Evolutionary conservation across 2,329 filamentous ascomycete genomes (phyloP).

Genomic region (Penicillium olsonii): DNA sequence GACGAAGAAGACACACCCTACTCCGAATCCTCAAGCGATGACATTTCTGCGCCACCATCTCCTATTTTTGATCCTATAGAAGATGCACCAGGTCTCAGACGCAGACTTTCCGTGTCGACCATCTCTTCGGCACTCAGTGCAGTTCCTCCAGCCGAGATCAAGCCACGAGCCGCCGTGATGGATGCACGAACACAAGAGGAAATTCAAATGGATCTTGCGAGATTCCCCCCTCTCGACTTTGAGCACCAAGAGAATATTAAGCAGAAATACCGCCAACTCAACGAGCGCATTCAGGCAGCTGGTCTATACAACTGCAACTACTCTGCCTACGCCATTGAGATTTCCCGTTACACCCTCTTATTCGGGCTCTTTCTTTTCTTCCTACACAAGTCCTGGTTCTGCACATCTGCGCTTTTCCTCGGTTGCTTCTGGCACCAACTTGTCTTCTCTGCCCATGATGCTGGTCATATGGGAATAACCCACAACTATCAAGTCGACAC

Average conservation of each 20-base stretch:
- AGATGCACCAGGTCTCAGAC: slow-evolving; percentile 31
- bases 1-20: slow-evolving; percentile 30
- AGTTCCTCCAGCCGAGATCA: slow-evolving; percentile 12
- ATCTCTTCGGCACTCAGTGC: slow-evolving; percentile 25
- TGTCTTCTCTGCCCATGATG: slow-evolving; percentile 88
- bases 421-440: slow-evolving; percentile 90
- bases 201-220: slow-evolving; percentile 70
- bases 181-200: slow-evolving; percentile 72
- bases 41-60: slow-evolving; percentile 56
- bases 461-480: slow-evolving; percentile 94
- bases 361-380: slow-evolving; percentile 52
- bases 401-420: slow-evolving; percentile 68
- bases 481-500: slow-evolving; percentile 81
- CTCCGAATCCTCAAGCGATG: slow-evolving; percentile 47
- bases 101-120: slow-evolving; percentile 31
- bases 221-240: slow-evolving; percentile 74
- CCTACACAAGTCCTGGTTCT: slow-evolving; percentile 65
- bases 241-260: slow-evolving; percentile 72
- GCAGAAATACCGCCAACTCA: slow-evolving; percentile 50
- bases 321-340: slow-evolving; percentile 70
- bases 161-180: slow-evolving; percentile 60
- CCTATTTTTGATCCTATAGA: slow-evolving; percentile 57
- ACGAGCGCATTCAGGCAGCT: slow-evolving; percentile 52
- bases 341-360: slow-evolving; percentile 66
- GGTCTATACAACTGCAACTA: slow-evolving; percentile 82